Evolutionary conservation across 2,329 filamentous ascomycete genomes (phyloP).

Genomic region (Pseudopithomyces maydicus): DNA sequence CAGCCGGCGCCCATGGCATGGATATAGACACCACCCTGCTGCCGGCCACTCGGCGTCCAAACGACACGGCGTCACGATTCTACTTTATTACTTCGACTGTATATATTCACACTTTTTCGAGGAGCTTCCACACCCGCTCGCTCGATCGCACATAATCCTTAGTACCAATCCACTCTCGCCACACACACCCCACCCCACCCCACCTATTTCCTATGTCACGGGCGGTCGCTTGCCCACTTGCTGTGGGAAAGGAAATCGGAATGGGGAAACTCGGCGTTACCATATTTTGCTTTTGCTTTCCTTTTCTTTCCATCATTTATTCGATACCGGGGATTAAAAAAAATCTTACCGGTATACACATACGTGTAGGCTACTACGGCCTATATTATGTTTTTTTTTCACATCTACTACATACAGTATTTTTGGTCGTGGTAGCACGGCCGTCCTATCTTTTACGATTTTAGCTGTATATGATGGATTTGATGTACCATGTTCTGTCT

Average conservation of each 20-base stretch:
- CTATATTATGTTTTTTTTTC: too few relatives aligned
- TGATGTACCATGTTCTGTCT: too few relatives aligned
- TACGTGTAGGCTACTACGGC: too few relatives aligned
- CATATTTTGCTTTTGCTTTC: too few relatives aligned
- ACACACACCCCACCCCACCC: background rate
- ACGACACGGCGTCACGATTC: background rate
- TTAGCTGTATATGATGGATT: background rate
- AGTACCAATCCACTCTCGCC: background rate
- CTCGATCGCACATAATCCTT: constrained; percentile 3
- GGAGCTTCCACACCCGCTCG: background rate
- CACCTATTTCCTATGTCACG: background rate
- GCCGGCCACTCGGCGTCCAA: background rate
- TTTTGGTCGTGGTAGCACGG: background rate
- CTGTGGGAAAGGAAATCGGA: background rate
- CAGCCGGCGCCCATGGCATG: constrained; percentile 38
- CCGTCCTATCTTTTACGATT: constrained; percentile 1
- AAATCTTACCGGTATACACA: too few relatives aligned
- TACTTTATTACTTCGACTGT: constrained; percentile 5
- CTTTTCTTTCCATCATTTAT: background rate
- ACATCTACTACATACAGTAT: too few relatives aligned
- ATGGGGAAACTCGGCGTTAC: background rate
- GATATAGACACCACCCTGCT: constrained; percentile 28
- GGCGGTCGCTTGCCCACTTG: background rate
- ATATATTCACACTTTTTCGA: background rate
- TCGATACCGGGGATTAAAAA: too few relatives aligned